These are phyloP conservation scores for Aureobasidium melanogenum DNA, from an alignment of 2,329 filamentous ascomycete species.

Conservation along the genomic window DNA sequence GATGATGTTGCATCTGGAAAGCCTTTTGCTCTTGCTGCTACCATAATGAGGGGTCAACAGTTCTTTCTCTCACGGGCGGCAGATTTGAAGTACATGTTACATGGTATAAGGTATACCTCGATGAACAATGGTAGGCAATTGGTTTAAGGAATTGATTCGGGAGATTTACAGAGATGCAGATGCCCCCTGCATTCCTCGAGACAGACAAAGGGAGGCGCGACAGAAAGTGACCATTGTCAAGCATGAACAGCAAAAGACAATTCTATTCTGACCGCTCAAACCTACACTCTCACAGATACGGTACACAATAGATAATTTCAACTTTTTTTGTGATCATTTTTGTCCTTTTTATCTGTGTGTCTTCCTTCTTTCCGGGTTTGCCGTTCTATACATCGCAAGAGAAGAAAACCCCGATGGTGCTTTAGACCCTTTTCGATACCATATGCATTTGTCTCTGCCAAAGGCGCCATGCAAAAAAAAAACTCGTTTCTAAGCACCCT, in stretches of 20 bases:
- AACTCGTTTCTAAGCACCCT: not conserved
- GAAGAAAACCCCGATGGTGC: not conserved
- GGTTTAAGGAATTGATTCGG: not conserved
- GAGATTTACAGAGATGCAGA: not conserved
- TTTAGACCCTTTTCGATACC: not conserved
- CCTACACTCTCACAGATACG: too few relatives aligned
- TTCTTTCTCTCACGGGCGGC: not conserved
- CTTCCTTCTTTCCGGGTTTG: not conserved
- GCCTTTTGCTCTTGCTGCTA: not conserved
- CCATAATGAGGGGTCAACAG: not conserved
- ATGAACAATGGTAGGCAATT: not conserved
- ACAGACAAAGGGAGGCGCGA: not conserved
- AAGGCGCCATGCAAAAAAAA: slow-evolving; percentile 9
- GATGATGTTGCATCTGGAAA: not conserved
- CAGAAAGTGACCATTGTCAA: not conserved
- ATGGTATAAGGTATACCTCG: not conserved
- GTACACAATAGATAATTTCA: not conserved
- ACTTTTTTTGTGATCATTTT: slow-evolving; percentile 4
- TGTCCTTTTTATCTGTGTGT: not conserved
- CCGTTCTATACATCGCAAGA: slow-evolving; percentile 5
- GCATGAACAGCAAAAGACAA: too few relatives aligned
- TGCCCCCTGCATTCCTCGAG: not conserved
- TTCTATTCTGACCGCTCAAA: not conserved
- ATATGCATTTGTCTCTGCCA: slow-evolving; percentile 4
- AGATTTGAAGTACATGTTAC: not conserved